Percentiles rank a stretch among this genome's conserved stretches.
Conservation (phyloP, 805 yeast species). For the Saccharomycopsis guyanensis region DNA sequence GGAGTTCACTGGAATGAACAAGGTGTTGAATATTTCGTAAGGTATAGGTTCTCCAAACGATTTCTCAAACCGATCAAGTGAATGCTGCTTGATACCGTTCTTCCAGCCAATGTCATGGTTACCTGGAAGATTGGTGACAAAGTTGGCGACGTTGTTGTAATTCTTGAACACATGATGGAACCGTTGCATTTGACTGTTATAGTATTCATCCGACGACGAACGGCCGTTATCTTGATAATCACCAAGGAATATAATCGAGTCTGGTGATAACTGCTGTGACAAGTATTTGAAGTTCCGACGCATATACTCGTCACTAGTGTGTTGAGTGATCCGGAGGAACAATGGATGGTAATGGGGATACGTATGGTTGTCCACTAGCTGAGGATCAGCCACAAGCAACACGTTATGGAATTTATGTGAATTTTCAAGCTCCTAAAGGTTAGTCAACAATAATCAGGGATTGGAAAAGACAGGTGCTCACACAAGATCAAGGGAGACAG, state of each 20-base stretch:
- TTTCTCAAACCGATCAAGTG: constrained; percentile 55
- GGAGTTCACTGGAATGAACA: constrained; percentile 70
- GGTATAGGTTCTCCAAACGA: constrained; percentile 60
- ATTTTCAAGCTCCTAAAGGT: background rate
- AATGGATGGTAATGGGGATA: constrained; percentile 62
- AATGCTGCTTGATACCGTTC: constrained; percentile 50
- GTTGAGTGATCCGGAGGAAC: constrained; percentile 45
- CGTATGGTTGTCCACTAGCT: constrained; percentile 79
- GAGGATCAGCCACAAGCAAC: constrained; percentile 85
- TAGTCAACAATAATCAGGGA: background rate
- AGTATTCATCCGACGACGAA: constrained; percentile 44
- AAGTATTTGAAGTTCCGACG: constrained; percentile 63
- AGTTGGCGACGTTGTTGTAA: constrained; percentile 37
- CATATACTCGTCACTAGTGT: constrained; percentile 72
- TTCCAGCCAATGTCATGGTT: constrained; percentile 97
- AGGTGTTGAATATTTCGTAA: constrained; percentile 51
- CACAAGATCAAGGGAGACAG: background rate
- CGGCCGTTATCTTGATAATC: constrained; percentile 97
- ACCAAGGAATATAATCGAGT: constrained; percentile 73
- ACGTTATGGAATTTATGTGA: constrained; percentile 33
- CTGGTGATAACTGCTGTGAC: constrained; percentile 58
- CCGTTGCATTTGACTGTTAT: constrained; percentile 58
- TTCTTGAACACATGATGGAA: constrained; percentile 55
- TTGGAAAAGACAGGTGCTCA: background rate
- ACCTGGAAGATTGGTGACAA: constrained; percentile 58